Evolutionary conservation across 2,329 filamentous ascomycete species (phyloP).

Genomic region (Aspergillus sp.): DNA sequence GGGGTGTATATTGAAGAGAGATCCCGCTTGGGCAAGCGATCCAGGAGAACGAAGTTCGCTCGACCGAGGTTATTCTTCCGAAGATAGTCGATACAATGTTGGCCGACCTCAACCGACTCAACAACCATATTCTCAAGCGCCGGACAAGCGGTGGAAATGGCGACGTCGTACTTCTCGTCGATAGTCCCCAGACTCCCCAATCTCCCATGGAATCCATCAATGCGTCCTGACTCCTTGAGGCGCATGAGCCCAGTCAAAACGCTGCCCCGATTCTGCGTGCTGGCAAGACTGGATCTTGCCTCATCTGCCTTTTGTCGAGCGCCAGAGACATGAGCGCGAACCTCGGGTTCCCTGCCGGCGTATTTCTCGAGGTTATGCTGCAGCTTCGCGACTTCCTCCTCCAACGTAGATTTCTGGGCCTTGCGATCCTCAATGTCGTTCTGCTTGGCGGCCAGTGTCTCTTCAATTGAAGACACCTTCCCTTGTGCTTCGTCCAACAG

Average conservation of each 20-base stretch:
- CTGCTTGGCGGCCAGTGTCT: constrained; percentile 60
- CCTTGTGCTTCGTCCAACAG: constrained; percentile 73
- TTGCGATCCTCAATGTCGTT: constrained; percentile 68
- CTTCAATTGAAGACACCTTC: constrained; percentile 66
- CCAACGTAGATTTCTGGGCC: constrained; percentile 59
- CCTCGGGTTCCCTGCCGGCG: constrained; percentile 65
- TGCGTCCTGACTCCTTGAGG: constrained; percentile 88
- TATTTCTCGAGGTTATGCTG: constrained; percentile 65
- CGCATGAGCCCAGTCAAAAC: constrained; percentile 88
- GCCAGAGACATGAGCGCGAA: constrained; percentile 76
- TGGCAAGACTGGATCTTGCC: constrained; percentile 78
- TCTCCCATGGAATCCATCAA: constrained; percentile 92
- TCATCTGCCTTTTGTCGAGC: constrained; percentile 93
- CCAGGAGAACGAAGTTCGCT: constrained; percentile 92
- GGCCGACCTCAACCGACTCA: constrained; percentile 87
- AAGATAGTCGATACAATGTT: constrained; percentile 96
- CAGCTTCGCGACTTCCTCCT: constrained; percentile 64
- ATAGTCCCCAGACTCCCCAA: constrained; percentile 91
- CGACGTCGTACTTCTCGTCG: constrained; percentile 87
- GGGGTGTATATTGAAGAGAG: constrained; percentile 75
- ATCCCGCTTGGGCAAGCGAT: constrained; percentile 72
- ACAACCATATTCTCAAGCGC: constrained; percentile 93
- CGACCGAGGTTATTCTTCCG: constrained; percentile 95
- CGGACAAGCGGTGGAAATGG: constrained; percentile 94
- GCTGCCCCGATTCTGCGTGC: constrained; percentile 84